Conservation (phyloP, 345 rosid species). For the Eutrema japonicum region DNA sequence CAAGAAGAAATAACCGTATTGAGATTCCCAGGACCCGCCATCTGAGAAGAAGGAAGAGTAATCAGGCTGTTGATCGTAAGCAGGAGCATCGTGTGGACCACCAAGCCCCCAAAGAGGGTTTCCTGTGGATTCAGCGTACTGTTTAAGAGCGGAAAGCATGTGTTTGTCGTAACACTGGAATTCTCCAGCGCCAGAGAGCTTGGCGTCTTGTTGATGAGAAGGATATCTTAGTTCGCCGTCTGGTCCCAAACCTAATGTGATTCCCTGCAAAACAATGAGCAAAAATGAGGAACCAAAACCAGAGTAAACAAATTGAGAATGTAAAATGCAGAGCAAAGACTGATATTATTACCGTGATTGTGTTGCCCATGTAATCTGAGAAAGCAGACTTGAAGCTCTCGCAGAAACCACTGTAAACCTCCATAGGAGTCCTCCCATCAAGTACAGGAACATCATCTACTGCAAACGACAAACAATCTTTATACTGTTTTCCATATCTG, state of each 20-base stretch:
- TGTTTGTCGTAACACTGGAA: constrained; percentile 86
- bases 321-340: constrained; percentile 4
- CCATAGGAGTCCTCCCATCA: constrained; percentile 72
- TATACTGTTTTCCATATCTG: constrained; percentile 56
- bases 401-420: constrained; percentile 71
- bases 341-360: constrained; percentile 56
- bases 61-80: constrained; percentile 57
- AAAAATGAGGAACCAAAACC: constrained; percentile 20
- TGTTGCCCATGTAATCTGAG: constrained; percentile 66
- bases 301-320: constrained; percentile 14
- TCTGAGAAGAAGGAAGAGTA: constrained; percentile 69
- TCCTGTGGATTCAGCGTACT: constrained; percentile 67
- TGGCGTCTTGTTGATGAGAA: constrained; percentile 50
- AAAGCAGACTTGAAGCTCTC: constrained; percentile 80
- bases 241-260: constrained; percentile 87
- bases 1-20: constrained; percentile 84
- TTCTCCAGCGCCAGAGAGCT: constrained; percentile 57
- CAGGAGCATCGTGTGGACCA: constrained; percentile 91
- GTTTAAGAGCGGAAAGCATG: constrained; percentile 76
- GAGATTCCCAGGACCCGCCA: constrained; percentile 85
- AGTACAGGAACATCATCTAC: constrained; percentile 81
- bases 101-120: constrained; percentile 88
- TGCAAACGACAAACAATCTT: constrained; percentile 72
- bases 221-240: constrained; percentile 89
- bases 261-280: constrained; percentile 58